Percentiles rank a stretch among this genome's conserved stretches.
phyloP scores from a whole-genome alignment of 805 yeast genomes.

The Candida ortonii region DNA sequence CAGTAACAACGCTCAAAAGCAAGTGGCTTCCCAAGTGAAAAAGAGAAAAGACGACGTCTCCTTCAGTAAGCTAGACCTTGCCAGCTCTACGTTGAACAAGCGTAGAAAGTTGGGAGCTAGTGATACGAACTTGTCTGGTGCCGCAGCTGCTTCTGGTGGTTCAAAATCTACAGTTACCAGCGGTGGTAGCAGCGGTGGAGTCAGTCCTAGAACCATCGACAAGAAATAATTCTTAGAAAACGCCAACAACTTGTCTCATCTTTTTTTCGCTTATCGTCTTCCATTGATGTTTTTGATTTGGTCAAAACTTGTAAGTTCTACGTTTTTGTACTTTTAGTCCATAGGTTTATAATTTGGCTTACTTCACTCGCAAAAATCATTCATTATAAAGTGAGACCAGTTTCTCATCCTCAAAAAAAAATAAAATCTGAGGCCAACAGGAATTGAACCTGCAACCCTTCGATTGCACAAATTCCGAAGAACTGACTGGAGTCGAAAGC shows the following conservation, averaged over 20 bases:
- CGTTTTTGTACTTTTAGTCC: too few species aligned
- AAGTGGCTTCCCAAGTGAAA: slow-evolving; percentile 2
- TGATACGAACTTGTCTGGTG: slow-evolving; percentile 4
- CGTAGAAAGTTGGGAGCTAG: slow-evolving; percentile 28
- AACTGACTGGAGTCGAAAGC: slow-evolving; percentile 65
- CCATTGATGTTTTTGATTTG: too few species aligned
- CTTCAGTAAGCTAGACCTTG: slow-evolving; percentile 29
- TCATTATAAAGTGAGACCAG: background rate
- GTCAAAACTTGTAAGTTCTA: too few species aligned
- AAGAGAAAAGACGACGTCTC: slow-evolving; percentile 15
- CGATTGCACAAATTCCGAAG: slow-evolving; percentile 48
- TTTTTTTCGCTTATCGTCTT: too few species aligned
- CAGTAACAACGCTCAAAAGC: slow-evolving; percentile 2
- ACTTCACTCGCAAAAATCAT: slow-evolving; percentile 1
- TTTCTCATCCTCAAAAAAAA: slow-evolving; percentile 19
- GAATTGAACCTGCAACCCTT: slow-evolving; percentile 87
- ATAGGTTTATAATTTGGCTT: too few species aligned
- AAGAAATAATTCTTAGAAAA: slow-evolving; percentile 8
- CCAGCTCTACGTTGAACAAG: slow-evolving; percentile 35
- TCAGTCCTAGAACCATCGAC: slow-evolving; percentile 21
- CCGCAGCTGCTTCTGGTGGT: slow-evolving; percentile 1
- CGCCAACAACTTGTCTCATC: too few species aligned
- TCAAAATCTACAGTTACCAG: slow-evolving; percentile 7
- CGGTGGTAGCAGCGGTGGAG: slow-evolving; percentile 15
- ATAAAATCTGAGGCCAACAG: slow-evolving; percentile 66